Conservation (phyloP, 352 stramenopile species). For the Phytophthora ohioensis region DNA sequence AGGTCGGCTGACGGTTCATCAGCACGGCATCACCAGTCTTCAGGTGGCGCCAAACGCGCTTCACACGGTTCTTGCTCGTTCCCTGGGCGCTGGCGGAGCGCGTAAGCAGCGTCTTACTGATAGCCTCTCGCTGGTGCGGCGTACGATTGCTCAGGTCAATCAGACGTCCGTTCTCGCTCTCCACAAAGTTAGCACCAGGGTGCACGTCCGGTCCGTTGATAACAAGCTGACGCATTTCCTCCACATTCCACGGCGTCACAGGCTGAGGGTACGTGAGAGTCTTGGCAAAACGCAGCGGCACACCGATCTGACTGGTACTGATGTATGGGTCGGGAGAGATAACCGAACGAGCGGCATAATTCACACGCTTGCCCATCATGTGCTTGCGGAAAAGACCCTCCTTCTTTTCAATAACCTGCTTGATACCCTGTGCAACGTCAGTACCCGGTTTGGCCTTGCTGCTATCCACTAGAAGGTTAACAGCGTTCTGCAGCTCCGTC, state of each 20-base stretch:
- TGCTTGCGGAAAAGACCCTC: slow-evolving; percentile 99
- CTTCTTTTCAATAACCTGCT: slow-evolving; percentile 99
- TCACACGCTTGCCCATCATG: slow-evolving; percentile 99
- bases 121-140: slow-evolving; percentile 93
- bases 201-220: slow-evolving; percentile 96
- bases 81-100: slow-evolving; percentile 83
- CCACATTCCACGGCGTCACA: slow-evolving; percentile 98
- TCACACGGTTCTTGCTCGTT: slow-evolving; percentile 89
- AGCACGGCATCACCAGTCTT: slow-evolving; percentile 98
- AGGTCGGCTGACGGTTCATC: slow-evolving; percentile 99
- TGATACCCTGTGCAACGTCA: slow-evolving; percentile 92
- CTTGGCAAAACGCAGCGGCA: slow-evolving; percentile 98
- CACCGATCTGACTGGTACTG: slow-evolving; percentile 99
- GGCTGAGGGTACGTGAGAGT: slow-evolving; percentile 98
- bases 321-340: slow-evolving; percentile 99
- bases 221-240: slow-evolving; percentile 97
- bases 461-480: slow-evolving; percentile 88
- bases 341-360: slow-evolving; percentile 99
- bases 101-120: slow-evolving; percentile 96
- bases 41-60: slow-evolving; percentile 98
- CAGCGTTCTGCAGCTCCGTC: slow-evolving; percentile 97
- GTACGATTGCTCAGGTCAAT: slow-evolving; percentile 96
- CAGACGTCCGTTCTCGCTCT: slow-evolving; percentile 94
- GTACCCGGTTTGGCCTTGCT: slow-evolving; percentile 73
- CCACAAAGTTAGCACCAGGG: slow-evolving; percentile 98